Percentiles rank a stretch among this genome's conserved stretches.
Conservation (phyloP, 2,329 filamentous ascomycete species). For the Fusarium haematococcum region DNA sequence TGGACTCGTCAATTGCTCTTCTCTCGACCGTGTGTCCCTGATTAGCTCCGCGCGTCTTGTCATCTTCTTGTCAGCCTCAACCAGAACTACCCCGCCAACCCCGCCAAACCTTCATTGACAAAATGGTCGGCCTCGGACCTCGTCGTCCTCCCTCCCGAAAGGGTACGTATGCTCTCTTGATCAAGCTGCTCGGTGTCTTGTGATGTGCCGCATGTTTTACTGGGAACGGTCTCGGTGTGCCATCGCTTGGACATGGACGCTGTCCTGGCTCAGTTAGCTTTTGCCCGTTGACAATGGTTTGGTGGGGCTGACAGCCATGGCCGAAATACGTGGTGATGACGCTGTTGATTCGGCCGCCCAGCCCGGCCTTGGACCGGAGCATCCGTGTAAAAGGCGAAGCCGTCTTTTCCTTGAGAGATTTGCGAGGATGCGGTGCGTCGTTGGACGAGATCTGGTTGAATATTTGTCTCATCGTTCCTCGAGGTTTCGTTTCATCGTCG, state of each 20-base stretch:
- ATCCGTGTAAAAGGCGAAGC: constrained; percentile 24
- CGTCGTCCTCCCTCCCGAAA: constrained; percentile 67
- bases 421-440: neutral
- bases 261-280: constrained; percentile 10
- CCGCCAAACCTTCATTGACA: constrained; percentile 49
- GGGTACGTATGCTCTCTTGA: constrained; percentile 66
- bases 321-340: constrained; percentile 32
- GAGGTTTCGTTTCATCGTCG: constrained; percentile 4
- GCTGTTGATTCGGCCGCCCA: constrained; percentile 22
- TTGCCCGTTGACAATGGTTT: constrained; percentile 16
- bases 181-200: neutral
- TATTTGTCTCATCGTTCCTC: neutral
- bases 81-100: constrained; percentile 52
- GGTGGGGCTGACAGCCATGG: constrained; percentile 24
- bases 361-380: neutral
- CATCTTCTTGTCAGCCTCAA: constrained; percentile 24
- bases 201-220: neutral
- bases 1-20: constrained; percentile 16
- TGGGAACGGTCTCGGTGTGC: neutral
- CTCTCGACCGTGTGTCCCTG: constrained; percentile 6
- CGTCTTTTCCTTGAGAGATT: neutral
- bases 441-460: neutral
- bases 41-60: neutral
- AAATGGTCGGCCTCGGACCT: constrained; percentile 65
- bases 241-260: neutral